These are phyloP conservation scores for Quercus mongolica DNA, from an alignment of 306 rosid genomes.

Conservation along the genomic window DNA sequence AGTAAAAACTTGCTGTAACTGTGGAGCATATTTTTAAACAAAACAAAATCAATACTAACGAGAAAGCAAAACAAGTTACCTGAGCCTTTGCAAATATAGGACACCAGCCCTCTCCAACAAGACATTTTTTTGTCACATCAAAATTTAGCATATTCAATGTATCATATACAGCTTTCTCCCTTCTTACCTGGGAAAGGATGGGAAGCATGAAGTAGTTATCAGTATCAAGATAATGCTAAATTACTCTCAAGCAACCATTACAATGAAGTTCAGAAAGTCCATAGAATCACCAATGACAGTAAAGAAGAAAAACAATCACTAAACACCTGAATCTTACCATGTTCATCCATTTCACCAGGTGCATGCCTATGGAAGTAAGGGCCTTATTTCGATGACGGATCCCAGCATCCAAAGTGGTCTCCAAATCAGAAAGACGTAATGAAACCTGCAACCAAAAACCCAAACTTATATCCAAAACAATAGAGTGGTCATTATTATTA, in stretches of 20 bases:
- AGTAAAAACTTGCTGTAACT: neutral
- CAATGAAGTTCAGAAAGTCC: slow-evolving; percentile 10
- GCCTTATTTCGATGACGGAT: slow-evolving; percentile 88
- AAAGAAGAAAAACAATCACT: slow-evolving; percentile 15
- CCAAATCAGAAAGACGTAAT: slow-evolving; percentile 84
- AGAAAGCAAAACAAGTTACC: slow-evolving; percentile 40
- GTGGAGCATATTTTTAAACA: neutral
- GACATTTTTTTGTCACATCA: slow-evolving; percentile 98
- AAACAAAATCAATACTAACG: neutral
- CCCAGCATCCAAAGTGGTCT: slow-evolving; percentile 90
- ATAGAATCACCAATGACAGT: slow-evolving; percentile 8
- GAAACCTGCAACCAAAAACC: slow-evolving; percentile 57
- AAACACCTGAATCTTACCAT: slow-evolving; percentile 55
- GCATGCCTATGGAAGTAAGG: slow-evolving; percentile 65
- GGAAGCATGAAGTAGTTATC: slow-evolving; percentile 33
- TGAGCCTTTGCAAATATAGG: slow-evolving; percentile 81
- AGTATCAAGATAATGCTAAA: slow-evolving; percentile 20
- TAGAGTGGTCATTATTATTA: slow-evolving; percentile 6
- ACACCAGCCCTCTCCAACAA: slow-evolving; percentile 99
- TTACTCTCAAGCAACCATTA: neutral
- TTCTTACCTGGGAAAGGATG: slow-evolving; percentile 69
- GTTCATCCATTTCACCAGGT: slow-evolving; percentile 82
- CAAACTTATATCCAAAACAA: slow-evolving; percentile 6
- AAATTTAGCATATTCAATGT: slow-evolving; percentile 92
- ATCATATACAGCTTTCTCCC: slow-evolving; percentile 98